Evolutionary conservation across 495 filamentous ascomycete species (phyloP).

Genomic region (Aspergillus ostianus): DNA sequence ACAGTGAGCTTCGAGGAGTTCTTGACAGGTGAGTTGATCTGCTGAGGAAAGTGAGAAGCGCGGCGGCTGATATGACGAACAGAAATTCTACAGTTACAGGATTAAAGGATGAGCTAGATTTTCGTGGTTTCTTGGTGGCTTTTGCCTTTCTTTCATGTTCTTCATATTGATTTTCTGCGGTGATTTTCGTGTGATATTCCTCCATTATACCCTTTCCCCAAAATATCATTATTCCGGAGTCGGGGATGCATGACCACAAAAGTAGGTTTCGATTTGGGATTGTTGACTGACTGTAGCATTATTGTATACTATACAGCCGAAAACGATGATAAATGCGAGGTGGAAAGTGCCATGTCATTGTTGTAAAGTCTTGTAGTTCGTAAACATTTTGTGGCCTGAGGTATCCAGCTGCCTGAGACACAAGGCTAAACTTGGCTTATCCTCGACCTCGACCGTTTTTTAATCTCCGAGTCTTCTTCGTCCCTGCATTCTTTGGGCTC

Average conservation of each 20-base stretch:
- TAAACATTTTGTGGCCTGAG: not conserved
- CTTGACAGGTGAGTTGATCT: conserved; percentile 55
- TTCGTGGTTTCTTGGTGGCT: not conserved
- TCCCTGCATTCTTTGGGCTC: not conserved
- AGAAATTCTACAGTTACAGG: conserved; percentile 45
- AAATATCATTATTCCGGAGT: not conserved
- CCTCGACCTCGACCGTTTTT: not conserved
- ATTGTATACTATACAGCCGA: not conserved
- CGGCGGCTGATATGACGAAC: conserved; percentile 1
- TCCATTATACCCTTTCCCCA: not conserved
- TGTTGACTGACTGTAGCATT: not conserved
- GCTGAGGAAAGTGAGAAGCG: not conserved
- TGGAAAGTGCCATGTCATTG: too few species aligned
- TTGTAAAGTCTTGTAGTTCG: not conserved
- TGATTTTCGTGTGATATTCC: not conserved
- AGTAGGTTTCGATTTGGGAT: not conserved
- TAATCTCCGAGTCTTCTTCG: not conserved
- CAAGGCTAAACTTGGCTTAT: too few species aligned
- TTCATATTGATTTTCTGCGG: not conserved
- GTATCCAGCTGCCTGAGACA: too few species aligned
- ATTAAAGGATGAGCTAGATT: conserved; percentile 24
- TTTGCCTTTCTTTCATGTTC: not conserved
- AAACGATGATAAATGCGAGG: too few species aligned
- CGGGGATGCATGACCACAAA: not conserved
- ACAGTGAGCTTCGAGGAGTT: conserved; percentile 82